Percentiles rank a stretch among this genome's conserved stretches.
phyloP scores from a whole-genome alignment of 2,329 filamentous ascomycete species.

The Ambrosiella xylebori region DNA sequence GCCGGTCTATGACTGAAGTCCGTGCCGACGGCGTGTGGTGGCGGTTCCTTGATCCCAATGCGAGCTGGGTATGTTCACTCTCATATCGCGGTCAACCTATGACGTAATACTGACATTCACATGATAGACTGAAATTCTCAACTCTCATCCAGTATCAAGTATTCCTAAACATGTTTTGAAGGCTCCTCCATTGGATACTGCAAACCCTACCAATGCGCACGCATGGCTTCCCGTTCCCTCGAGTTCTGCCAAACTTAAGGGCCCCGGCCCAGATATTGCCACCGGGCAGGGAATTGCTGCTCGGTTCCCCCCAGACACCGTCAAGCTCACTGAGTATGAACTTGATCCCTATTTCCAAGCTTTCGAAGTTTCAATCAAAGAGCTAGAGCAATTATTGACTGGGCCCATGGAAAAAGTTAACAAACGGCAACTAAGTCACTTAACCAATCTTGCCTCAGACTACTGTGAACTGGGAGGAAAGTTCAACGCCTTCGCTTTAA shows the following conservation, averaged over 20 bases:
- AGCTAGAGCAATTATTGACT: slow-evolving; percentile 71
- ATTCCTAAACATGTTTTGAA: slow-evolving; percentile 90
- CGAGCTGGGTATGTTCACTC: slow-evolving; percentile 63
- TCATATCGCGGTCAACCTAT: slow-evolving; percentile 13
- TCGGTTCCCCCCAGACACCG: slow-evolving; percentile 66
- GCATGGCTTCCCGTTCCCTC: slow-evolving; percentile 75
- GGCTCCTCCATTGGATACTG: slow-evolving; percentile 84
- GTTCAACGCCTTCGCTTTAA: slow-evolving; percentile 92
- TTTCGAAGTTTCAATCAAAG: slow-evolving; percentile 82
- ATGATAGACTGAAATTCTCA: slow-evolving; percentile 71
- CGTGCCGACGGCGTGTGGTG: slow-evolving; percentile 91
- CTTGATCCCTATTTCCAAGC: slow-evolving; percentile 91
- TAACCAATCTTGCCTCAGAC: slow-evolving; percentile 70
- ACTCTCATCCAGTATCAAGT: slow-evolving; percentile 75
- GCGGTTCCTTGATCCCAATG: slow-evolving; percentile 94
- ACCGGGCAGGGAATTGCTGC: slow-evolving; percentile 19
- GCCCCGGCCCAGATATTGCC: slow-evolving; percentile 17
- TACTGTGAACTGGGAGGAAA: slow-evolving; percentile 86
- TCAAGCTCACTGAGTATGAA: slow-evolving; percentile 68
- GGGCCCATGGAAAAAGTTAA: slow-evolving; percentile 97
- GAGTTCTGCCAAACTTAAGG: slow-evolving; percentile 59
- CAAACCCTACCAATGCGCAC: slow-evolving; percentile 80
- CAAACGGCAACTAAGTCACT: slow-evolving; percentile 67
- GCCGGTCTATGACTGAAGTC: slow-evolving; percentile 80
- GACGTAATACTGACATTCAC: slow-evolving; percentile 14